Evolutionary conservation across 2,329 filamentous ascomycete genomes (phyloP).

Genomic region (Talaromyces verruculosus): DNA sequence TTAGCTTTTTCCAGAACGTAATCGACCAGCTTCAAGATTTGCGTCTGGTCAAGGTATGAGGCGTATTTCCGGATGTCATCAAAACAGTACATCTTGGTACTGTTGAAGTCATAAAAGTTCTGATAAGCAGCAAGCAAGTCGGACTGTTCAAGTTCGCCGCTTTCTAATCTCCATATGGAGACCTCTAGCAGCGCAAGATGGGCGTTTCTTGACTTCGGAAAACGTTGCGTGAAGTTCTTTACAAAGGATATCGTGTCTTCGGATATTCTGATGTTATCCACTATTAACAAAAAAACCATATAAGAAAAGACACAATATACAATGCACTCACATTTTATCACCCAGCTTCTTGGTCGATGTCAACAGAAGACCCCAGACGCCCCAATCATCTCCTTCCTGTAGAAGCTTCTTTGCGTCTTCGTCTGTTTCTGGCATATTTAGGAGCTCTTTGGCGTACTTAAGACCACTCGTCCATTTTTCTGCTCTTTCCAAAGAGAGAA

Average conservation of each 20-base stretch:
- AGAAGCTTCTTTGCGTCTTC: slow-evolving; percentile 29
- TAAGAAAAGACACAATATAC: too few relatives aligned
- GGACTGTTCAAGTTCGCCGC: slow-evolving; percentile 29
- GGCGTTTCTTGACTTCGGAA: slow-evolving; percentile 45
- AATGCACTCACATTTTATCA: slow-evolving; percentile 34
- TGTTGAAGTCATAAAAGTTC: slow-evolving; percentile 43
- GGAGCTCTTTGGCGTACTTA: slow-evolving; percentile 37
- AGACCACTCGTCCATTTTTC: slow-evolving; percentile 42
- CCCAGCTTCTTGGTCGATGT: slow-evolving; percentile 34
- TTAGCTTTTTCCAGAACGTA: slow-evolving; percentile 27
- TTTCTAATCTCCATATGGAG: slow-evolving; percentile 29
- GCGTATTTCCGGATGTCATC: slow-evolving; percentile 43
- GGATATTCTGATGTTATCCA: slow-evolving; percentile 29
- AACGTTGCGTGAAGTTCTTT: slow-evolving; percentile 34
- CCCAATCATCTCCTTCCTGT: slow-evolving; percentile 47
- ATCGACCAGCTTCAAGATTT: slow-evolving; percentile 30
- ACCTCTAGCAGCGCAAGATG: slow-evolving; percentile 40
- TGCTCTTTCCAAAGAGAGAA: slow-evolving; percentile 39
- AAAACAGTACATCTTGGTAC: slow-evolving; percentile 48
- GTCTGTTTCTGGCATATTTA: slow-evolving; percentile 37
- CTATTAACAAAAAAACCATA: not conserved
- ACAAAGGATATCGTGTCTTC: slow-evolving; percentile 36
- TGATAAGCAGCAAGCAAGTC: slow-evolving; percentile 41
- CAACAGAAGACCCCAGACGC: slow-evolving; percentile 47
- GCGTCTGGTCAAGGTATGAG: slow-evolving; percentile 30